Evolutionary conservation across 2,329 filamentous ascomycete genomes (phyloP).

Genomic region (Trichoderma hamatum): DNA sequence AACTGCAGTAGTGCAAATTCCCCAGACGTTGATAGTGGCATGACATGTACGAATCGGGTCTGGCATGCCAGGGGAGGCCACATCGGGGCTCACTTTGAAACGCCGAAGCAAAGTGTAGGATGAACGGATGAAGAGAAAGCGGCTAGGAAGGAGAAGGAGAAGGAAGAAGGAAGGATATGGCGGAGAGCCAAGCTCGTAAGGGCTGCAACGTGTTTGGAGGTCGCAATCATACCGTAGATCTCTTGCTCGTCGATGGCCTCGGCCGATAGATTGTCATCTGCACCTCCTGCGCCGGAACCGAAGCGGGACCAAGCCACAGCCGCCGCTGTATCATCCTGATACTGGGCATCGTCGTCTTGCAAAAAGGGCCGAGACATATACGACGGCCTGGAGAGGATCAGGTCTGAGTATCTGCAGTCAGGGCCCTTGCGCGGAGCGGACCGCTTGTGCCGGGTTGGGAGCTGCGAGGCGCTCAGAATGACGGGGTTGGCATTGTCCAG

Average conservation of each 20-base stretch:
- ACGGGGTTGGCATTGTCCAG: slow-evolving; percentile 87
- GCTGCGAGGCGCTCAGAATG: slow-evolving; percentile 83
- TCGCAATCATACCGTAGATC: slow-evolving; percentile 72
- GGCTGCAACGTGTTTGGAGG: neutral
- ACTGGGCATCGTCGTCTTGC: slow-evolving; percentile 46
- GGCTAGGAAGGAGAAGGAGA: neutral
- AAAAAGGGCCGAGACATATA: slow-evolving; percentile 48
- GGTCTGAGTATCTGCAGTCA: slow-evolving; percentile 51
- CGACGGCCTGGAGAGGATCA: slow-evolving; percentile 51
- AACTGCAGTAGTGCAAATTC: neutral
- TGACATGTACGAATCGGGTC: neutral
- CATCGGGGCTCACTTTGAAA: slow-evolving; percentile 1
- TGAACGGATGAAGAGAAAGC: neutral
- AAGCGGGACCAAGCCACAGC: slow-evolving; percentile 38
- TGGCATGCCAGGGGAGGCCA: slow-evolving; percentile 4
- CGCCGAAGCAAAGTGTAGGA: neutral
- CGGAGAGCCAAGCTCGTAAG: neutral
- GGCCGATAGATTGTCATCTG: slow-evolving; percentile 59
- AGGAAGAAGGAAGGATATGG: neutral
- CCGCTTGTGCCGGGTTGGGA: slow-evolving; percentile 73
- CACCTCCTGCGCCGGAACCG: slow-evolving; percentile 43
- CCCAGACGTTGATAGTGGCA: slow-evolving; percentile 1
- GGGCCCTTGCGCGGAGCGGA: slow-evolving; percentile 50
- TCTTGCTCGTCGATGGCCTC: slow-evolving; percentile 97
- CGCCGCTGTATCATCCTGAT: slow-evolving; percentile 36